Percentiles rank a stretch among this genome's conserved stretches.
Evolutionary conservation across 2,329 filamentous ascomycete species (phyloP).

Genomic region (Sphaerulina populicola): DNA sequence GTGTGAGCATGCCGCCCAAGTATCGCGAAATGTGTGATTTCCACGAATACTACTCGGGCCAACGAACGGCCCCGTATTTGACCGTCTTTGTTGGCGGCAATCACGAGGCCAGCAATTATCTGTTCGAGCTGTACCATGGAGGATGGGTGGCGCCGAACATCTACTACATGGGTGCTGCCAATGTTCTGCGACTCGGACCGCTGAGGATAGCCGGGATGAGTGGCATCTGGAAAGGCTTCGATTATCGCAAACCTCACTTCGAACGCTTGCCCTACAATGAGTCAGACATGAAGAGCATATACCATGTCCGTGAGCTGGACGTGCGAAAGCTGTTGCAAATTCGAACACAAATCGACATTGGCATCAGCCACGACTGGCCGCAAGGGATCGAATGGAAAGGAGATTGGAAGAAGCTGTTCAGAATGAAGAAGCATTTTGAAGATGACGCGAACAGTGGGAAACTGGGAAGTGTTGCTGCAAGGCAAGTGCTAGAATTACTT

Average conservation of each 20-base stretch:
- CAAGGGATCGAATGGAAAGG: conserved; percentile 72
- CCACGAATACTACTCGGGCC: conserved; percentile 83
- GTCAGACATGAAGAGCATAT: conserved; percentile 71
- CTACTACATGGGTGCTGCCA: conserved; percentile 91
- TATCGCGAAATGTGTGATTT: conserved; percentile 88
- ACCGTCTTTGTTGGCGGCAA: conserved; percentile 93
- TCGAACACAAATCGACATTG: conserved; percentile 80
- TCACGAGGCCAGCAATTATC: conserved; percentile 83
- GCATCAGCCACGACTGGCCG: conserved; percentile 94
- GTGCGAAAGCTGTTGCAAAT: conserved; percentile 80
- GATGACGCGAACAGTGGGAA: conserved; percentile 66
- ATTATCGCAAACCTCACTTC: conserved; percentile 74
- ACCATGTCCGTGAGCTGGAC: conserved; percentile 84
- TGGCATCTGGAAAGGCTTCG: conserved; percentile 88
- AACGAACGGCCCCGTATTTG: conserved; percentile 68
- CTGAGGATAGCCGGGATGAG: conserved; percentile 82
- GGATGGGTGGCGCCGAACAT: conserved; percentile 97
- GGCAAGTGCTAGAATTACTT: conserved; percentile 69
- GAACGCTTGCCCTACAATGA: conserved; percentile 78
- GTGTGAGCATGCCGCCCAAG: conserved; percentile 83
- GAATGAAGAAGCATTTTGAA: conserved; percentile 64
- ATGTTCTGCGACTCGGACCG: conserved; percentile 73
- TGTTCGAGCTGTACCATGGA: conserved; percentile 90
- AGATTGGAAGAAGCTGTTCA: conserved; percentile 59
- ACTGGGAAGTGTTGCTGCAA: conserved; percentile 72